Conservation (phyloP, 192 early-diverging fungal species). For the Glomus cerebriforme region DNA sequence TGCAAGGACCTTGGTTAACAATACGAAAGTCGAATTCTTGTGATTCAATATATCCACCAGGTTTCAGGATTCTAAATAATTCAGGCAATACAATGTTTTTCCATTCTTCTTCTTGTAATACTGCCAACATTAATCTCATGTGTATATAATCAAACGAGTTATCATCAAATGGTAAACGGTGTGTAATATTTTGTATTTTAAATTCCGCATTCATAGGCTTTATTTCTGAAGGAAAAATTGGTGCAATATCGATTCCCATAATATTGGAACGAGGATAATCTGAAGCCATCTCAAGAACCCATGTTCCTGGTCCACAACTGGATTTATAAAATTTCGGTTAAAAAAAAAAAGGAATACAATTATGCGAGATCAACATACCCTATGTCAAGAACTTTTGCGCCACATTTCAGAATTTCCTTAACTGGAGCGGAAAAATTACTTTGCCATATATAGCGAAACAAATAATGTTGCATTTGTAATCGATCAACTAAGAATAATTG, state of each 20-base stretch:
- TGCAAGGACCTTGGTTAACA: not conserved
- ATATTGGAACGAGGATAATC: conserved; percentile 1
- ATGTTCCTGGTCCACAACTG: conserved; percentile 7
- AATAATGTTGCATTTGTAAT: conserved; percentile 24
- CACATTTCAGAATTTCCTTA: conserved; percentile 17
- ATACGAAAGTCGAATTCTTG: not conserved
- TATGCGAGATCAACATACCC: conserved; percentile 24
- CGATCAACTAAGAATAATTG: not conserved
- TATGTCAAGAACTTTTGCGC: conserved; percentile 32
- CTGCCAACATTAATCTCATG: not conserved
- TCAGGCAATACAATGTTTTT: not conserved
- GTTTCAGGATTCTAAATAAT: not conserved
- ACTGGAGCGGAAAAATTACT: conserved; percentile 34
- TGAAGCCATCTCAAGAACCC: conserved; percentile 6
- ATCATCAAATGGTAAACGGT: conserved; percentile 26
- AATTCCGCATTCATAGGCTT: conserved; percentile 21
- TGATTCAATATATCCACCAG: not conserved
- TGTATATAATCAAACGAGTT: conserved; percentile 22
- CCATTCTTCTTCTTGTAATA: not conserved
- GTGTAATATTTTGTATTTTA: not conserved
- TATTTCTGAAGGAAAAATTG: conserved; percentile 11
- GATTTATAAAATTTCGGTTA: not conserved
- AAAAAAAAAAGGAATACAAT: not conserved
- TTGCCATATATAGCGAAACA: conserved; percentile 6
- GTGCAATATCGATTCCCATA: conserved; percentile 26